phyloP scores from a whole-genome alignment of 192 early-diverging fungal species.

The Martensiomyces pterosporus region DNA sequence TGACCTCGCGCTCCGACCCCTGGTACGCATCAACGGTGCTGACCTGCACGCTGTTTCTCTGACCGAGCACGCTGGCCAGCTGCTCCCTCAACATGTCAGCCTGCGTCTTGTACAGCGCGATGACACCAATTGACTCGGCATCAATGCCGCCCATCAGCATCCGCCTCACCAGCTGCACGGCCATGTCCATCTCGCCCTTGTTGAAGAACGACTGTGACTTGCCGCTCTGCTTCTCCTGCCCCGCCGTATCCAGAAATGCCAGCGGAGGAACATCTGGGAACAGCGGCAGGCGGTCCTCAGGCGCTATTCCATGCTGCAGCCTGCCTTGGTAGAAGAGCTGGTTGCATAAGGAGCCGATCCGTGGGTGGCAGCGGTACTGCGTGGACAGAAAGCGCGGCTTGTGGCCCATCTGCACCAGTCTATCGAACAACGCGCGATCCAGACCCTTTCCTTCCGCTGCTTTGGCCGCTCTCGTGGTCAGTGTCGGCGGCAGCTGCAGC shows the following conservation, averaged over 20 bases:
- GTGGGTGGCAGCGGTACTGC: conserved; percentile 54
- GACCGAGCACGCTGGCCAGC: conserved; percentile 12
- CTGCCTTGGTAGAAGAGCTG: conserved; percentile 41
- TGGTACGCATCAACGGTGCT: conserved; percentile 58
- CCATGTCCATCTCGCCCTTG: conserved; percentile 37
- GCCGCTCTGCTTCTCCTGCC: conserved; percentile 40
- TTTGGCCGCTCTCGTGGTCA: conserved; percentile 53
- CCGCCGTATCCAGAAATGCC: conserved; percentile 41
- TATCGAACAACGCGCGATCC: conserved; percentile 79
- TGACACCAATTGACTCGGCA: conserved; percentile 39
- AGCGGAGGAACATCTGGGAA: conserved; percentile 36
- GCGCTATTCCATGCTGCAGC: conserved; percentile 29
- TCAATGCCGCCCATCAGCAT: conserved; percentile 16
- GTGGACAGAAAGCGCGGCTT: conserved; percentile 31
- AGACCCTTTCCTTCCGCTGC: conserved; percentile 55
- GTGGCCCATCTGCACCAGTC: conserved; percentile 56
- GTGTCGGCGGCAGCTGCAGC: conserved; percentile 78
- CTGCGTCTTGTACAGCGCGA: conserved; percentile 47
- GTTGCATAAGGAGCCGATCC: conserved; percentile 47
- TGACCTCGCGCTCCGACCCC: conserved; percentile 53
- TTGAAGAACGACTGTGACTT: conserved; percentile 49
- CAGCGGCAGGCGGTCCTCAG: conserved; percentile 22
- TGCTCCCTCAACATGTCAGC: conserved; percentile 37
- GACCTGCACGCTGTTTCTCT: conserved; percentile 35
- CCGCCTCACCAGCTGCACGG: conserved; percentile 22